A percentile compares a stretch with the other conserved stretches of the same genome.
These are phyloP conservation scores for Monosporascus sp. DNA, from an alignment of 2,329 filamentous ascomycete species.

Conservation along the genomic window DNA sequence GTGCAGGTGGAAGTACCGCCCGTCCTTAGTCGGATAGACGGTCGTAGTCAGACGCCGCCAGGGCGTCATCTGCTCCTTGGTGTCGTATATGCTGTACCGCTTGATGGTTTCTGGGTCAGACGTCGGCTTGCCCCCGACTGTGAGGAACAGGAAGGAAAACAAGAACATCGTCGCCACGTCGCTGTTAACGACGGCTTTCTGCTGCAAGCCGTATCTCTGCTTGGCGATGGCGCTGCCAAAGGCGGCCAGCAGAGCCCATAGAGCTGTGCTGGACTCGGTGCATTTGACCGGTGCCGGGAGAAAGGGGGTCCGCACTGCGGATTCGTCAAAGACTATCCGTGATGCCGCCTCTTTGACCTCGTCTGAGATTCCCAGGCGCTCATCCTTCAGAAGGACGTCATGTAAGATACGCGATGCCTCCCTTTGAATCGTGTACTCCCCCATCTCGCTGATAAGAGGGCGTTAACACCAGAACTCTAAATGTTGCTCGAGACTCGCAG, in stretches of 20 bases:
- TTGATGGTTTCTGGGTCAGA: constrained; percentile 14
- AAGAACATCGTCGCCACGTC: constrained; percentile 25
- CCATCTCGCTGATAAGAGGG: background rate
- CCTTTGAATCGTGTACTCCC: constrained; percentile 22
- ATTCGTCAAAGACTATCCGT: constrained; percentile 20
- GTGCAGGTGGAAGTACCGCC: constrained; percentile 30
- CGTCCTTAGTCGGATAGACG: constrained; percentile 29
- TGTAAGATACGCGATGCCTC: constrained; percentile 24
- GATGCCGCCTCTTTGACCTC: constrained; percentile 15
- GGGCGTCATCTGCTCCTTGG: constrained; percentile 17
- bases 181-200: constrained; percentile 22
- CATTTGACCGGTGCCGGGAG: constrained; percentile 24
- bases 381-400: constrained; percentile 17
- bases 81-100: constrained; percentile 20
- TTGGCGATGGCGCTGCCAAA: constrained; percentile 22
- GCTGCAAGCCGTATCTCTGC: constrained; percentile 14
- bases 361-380: constrained; percentile 19
- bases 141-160: constrained; percentile 22
- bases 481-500: too few species aligned
- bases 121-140: constrained; percentile 16
- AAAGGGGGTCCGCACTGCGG: constrained; percentile 17
- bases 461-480: too few species aligned
- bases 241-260: constrained; percentile 25
- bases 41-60: constrained; percentile 29
- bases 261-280: constrained; percentile 23